Base-by-base conservation (phyloP, 2,329 filamentous ascomycete genomes). In the Pseudogymnoascus sp. region DNA sequence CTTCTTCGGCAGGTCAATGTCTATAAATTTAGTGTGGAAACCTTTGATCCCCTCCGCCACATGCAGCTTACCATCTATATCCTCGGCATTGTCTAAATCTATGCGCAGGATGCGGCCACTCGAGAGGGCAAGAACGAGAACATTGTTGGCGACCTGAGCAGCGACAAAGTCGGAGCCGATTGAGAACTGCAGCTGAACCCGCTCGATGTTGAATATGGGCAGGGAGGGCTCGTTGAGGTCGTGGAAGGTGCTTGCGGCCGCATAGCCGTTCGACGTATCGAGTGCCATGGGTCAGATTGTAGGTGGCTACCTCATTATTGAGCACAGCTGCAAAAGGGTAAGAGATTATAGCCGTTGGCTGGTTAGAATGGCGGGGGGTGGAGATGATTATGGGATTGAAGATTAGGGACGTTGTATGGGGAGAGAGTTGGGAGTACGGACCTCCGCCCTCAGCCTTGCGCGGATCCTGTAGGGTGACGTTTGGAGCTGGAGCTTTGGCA, bases 1-100 rank as follows among this genome's bases (percentile, higher is more conserved):
- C 69, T 92, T 94, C 76, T 95, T 96, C 35, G 94, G 94, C 6
- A 99, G 83, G 73, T 99, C 94, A 72, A 99, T 96, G 74, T 99
- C 92, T 95, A 67, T 8, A 59, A 35, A 8, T 38, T 37, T 18
- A 52, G 45, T 26, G 6, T 30, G 45, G 45, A 52, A 9, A 12
- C 45, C 30, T 52, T 52, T 52, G n/a, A 52, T 30, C 26, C 45
- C 8, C 45, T 18, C 26, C 15, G 5, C 26, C 18, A 13, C 26
- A 12, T 52, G n/a, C 2, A 3, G 26, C 45, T 64, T 72, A 90
- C 86, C 89, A 75, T 99, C 94, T 69, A 99, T 96, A 73, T 99
- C 94, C 70, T 92, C 90, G 5, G 94, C 89, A 69, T 87, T 89
- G 73, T 96, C 91, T 58, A 97, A 77, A 72, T 97, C 94, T 72